Conservation (phyloP, 2,329 filamentous ascomycete species). For the Clarireedia hainanense region DNA sequence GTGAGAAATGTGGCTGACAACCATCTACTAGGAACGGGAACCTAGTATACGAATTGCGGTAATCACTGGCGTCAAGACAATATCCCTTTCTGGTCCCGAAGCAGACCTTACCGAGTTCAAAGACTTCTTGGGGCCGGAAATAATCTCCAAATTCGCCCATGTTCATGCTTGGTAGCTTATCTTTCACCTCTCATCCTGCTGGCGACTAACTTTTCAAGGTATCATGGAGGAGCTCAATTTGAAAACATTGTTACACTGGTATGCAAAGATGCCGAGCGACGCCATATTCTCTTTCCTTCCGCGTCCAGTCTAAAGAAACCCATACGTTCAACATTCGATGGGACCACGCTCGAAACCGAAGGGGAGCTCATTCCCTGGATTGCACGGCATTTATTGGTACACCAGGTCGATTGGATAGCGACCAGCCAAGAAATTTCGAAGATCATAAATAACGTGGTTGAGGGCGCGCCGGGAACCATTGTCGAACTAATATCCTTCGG, state of each 20-base stretch:
- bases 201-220: not conserved
- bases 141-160: not conserved
- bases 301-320: not conserved
- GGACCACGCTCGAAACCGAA: not conserved
- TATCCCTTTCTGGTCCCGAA: not conserved
- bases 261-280: not conserved
- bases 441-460: too few relatives aligned
- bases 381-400: not conserved
- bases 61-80: not conserved
- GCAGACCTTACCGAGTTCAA: not conserved
- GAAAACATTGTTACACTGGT: not conserved
- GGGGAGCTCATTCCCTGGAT: not conserved
- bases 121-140: not conserved
- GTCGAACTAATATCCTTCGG: too few relatives aligned
- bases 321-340: not conserved
- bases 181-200: not conserved
- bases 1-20: not conserved
- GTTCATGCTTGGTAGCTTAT: not conserved
- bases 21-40: not conserved
- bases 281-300: not conserved
- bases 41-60: not conserved
- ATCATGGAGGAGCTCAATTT: not conserved
- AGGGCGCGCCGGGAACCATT: too few relatives aligned
- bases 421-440: not conserved
- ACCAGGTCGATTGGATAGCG: not conserved